Conservation (phyloP, 1,284 basidiomycete genomes). For the Sporisorium scitamineum region DNA sequence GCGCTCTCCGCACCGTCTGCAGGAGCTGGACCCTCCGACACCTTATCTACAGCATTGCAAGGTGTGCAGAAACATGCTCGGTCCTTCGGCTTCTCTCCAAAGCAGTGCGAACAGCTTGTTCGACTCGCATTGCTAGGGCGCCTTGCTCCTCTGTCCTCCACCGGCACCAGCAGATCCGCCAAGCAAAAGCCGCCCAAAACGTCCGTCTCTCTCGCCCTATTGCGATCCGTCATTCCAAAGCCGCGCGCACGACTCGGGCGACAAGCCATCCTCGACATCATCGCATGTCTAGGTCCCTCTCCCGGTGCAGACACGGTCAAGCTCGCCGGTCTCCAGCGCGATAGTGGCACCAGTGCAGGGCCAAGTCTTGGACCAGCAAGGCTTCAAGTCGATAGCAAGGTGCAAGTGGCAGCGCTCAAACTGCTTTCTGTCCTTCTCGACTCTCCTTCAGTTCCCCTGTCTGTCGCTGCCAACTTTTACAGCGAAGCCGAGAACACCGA, state of each 20-base stretch:
- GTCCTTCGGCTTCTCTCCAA: constrained; percentile 35
- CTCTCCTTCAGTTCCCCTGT: constrained; percentile 36
- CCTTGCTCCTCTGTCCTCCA: constrained; percentile 9
- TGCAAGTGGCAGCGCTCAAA: constrained; percentile 46
- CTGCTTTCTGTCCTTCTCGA: constrained; percentile 44
- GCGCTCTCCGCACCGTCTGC: constrained; percentile 25
- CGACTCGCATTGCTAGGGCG: constrained; percentile 38
- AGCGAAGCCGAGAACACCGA: constrained; percentile 1
- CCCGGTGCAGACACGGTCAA: constrained; percentile 33
- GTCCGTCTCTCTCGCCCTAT: constrained; percentile 32
- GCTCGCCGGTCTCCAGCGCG: constrained; percentile 26
- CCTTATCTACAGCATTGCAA: constrained; percentile 11
- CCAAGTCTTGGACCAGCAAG: constrained; percentile 30
- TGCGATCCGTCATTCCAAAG: constrained; percentile 35
- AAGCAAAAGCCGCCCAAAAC: constrained; percentile 36
- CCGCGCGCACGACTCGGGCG: constrained; percentile 34
- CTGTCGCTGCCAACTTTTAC: constrained; percentile 37
- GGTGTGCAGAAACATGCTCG: constrained; percentile 29
- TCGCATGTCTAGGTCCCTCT: constrained; percentile 35
- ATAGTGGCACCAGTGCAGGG: constrained; percentile 5
- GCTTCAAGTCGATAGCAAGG: constrained; percentile 44
- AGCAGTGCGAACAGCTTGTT: constrained; percentile 42
- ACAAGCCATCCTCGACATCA: constrained; percentile 34
- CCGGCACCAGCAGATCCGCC: constrained; percentile 14
- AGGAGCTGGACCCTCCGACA: constrained; percentile 10